phyloP scores from a whole-genome alignment of 495 filamentous ascomycete genomes.

The Tetracladium marchalianum region DNA sequence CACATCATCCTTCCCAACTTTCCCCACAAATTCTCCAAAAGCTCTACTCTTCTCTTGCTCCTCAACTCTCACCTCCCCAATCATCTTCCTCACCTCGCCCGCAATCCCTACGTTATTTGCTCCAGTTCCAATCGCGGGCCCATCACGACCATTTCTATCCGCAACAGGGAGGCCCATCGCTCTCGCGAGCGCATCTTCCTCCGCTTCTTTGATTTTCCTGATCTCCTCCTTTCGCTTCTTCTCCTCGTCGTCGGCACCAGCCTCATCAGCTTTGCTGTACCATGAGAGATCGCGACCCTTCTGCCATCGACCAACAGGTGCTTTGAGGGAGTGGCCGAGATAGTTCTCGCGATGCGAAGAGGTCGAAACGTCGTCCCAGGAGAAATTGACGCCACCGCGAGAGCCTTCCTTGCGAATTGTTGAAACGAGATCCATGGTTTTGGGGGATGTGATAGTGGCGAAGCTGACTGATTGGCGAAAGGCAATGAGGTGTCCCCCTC shows the following conservation, averaged over 20 bases:
- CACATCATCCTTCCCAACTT: conserved; percentile 3
- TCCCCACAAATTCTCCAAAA: conserved; percentile 22
- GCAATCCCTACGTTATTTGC: conserved; percentile 33
- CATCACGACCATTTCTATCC: conserved; percentile 24
- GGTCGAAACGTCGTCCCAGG: conserved; percentile 86
- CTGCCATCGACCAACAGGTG: conserved; percentile 93
- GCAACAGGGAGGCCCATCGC: conserved; percentile 71
- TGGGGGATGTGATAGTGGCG: too few species aligned
- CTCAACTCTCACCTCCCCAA: conserved; percentile 16
- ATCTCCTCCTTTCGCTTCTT: conserved; percentile 65
- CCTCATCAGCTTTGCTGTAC: conserved; percentile 67
- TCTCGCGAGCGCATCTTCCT: conserved; percentile 77
- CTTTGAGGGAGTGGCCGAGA: conserved; percentile 91
- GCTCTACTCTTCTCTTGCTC: conserved; percentile 13
- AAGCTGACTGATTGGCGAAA: too few species aligned
- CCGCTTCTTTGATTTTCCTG: conserved; percentile 75
- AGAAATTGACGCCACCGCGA: conserved; percentile 89
- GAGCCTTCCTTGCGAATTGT: conserved; percentile 89
- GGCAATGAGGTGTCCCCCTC: too few species aligned
- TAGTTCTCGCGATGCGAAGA: conserved; percentile 93
- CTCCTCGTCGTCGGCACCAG: conserved; percentile 36
- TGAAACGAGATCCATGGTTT: conserved; percentile 83
- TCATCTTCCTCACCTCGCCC: conserved; percentile 17
- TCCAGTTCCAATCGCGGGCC: conserved; percentile 21
- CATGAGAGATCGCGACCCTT: conserved; percentile 76